phyloP scores from a whole-genome alignment of 2,329 filamentous ascomycete genomes.

The Colletotrichum godetiae region DNA sequence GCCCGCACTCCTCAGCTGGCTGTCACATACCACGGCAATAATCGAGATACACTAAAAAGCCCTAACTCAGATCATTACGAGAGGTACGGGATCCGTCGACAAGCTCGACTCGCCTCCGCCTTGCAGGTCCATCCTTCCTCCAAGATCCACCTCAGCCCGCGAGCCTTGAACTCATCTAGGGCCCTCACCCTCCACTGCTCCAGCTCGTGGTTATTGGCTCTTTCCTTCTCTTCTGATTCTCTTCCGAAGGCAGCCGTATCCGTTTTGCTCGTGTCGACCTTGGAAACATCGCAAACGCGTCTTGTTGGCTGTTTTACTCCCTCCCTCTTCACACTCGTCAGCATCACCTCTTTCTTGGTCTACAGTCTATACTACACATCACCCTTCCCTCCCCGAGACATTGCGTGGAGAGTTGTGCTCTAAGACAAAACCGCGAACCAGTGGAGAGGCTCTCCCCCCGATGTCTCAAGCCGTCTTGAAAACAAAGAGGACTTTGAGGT shows the following conservation, averaged over 20 bases:
- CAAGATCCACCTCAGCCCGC: constrained; percentile 33
- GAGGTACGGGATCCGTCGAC: constrained; percentile 25
- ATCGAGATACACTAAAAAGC: constrained; percentile 33
- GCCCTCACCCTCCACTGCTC: constrained; percentile 25
- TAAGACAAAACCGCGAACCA: constrained; percentile 37
- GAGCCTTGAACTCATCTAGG: constrained; percentile 33
- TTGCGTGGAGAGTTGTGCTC: constrained; percentile 34
- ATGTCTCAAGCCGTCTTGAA: constrained; percentile 47
- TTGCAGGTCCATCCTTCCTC: constrained; percentile 27
- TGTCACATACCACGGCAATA: constrained; percentile 31
- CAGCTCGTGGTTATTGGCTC: constrained; percentile 27
- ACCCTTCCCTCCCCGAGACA: constrained; percentile 31
- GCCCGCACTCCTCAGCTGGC: constrained; percentile 20
- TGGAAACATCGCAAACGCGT: constrained; percentile 23
- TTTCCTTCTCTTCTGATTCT: constrained; percentile 19
- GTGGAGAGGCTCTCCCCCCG: constrained; percentile 40
- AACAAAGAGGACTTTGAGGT: constrained; percentile 46
- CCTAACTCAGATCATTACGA: constrained; percentile 33
- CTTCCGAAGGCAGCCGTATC: constrained; percentile 11
- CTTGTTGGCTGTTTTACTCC: constrained; percentile 3
- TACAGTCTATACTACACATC: constrained; percentile 12
- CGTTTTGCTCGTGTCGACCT: constrained; percentile 13
- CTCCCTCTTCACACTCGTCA: constrained; percentile 20
- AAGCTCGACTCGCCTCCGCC: constrained; percentile 28
- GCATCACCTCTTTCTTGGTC: constrained; percentile 5